Conservation (phyloP, 2,329 filamentous ascomycete species). For the Byssoonygena ceratinophila region DNA sequence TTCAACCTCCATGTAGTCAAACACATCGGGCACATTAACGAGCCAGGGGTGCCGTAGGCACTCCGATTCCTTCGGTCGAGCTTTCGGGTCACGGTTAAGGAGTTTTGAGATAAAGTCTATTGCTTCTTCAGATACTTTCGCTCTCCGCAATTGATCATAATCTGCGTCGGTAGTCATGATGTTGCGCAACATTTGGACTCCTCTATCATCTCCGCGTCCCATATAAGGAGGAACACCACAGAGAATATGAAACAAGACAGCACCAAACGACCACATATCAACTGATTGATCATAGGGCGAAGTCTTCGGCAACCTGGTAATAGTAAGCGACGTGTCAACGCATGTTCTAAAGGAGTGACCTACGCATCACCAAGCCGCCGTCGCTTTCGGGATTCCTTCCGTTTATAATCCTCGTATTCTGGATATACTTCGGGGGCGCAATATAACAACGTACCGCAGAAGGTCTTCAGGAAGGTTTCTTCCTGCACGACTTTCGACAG, state of each 20-base stretch:
- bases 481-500: constrained; percentile 88
- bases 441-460: constrained; percentile 90
- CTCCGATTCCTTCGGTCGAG: constrained; percentile 61
- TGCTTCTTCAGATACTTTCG: constrained; percentile 46
- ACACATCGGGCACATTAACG: constrained; percentile 41
- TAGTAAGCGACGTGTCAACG: constrained; percentile 15
- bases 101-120: constrained; percentile 69
- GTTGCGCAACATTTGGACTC: constrained; percentile 63
- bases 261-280: constrained; percentile 92
- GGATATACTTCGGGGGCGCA: constrained; percentile 95
- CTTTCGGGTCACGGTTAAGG: constrained; percentile 66
- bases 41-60: constrained; percentile 69
- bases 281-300: constrained; percentile 79
- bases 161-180: constrained; percentile 75
- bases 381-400: constrained; percentile 51
- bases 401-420: constrained; percentile 58
- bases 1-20: constrained; percentile 44
- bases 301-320: constrained; percentile 37
- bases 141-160: constrained; percentile 49
- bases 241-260: constrained; percentile 81
- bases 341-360: constrained; percentile 17
- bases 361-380: constrained; percentile 44
- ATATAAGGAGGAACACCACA: constrained; percentile 70
- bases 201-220: constrained; percentile 62
- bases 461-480: constrained; percentile 87